These are phyloP conservation scores for Streptanthus diversifolius DNA, from an alignment of 345 rosid species.

Conservation along the genomic window DNA sequence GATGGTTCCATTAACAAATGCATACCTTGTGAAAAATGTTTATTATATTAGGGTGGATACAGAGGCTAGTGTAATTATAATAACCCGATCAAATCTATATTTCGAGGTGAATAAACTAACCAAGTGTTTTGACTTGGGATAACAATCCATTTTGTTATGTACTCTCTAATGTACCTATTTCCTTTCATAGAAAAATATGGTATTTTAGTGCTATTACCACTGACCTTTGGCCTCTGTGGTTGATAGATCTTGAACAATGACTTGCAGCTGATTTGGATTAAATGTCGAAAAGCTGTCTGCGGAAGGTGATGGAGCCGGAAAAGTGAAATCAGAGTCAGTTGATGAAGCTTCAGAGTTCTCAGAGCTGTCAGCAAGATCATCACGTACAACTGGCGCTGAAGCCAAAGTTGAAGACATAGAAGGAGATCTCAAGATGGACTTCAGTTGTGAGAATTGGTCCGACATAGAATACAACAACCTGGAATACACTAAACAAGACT, in stretches of 20 bases:
- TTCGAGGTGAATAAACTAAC: not conserved
- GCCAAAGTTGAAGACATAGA: slow-evolving; percentile 45
- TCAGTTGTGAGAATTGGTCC: slow-evolving; percentile 81
- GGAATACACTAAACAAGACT: slow-evolving; percentile 70
- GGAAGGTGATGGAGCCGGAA: slow-evolving; percentile 52
- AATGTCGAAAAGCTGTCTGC: slow-evolving; percentile 28
- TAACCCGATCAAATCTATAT: not conserved
- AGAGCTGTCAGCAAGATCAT: slow-evolving; percentile 47
- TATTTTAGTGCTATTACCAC: slow-evolving; percentile 34
- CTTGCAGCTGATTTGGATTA: slow-evolving; percentile 40
- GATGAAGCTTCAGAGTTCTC: slow-evolving; percentile 66
- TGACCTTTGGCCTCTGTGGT: slow-evolving; percentile 51
- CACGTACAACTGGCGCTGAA: slow-evolving; percentile 41
- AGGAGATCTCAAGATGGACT: slow-evolving; percentile 52
- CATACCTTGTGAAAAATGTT: slow-evolving; percentile 10
- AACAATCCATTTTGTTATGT: not conserved
- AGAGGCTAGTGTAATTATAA: not conserved
- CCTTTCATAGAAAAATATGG: slow-evolving; percentile 9
- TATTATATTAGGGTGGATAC: not conserved
- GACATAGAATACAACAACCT: slow-evolving; percentile 82
- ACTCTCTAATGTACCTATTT: not conserved
- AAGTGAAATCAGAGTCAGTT: slow-evolving; percentile 59
- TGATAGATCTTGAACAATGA: slow-evolving; percentile 53
- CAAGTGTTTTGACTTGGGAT: not conserved
- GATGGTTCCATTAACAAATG: slow-evolving; percentile 15